Evolutionary conservation across 2,329 filamentous ascomycete genomes (phyloP).

Genomic region (Talaromyces sp.): DNA sequence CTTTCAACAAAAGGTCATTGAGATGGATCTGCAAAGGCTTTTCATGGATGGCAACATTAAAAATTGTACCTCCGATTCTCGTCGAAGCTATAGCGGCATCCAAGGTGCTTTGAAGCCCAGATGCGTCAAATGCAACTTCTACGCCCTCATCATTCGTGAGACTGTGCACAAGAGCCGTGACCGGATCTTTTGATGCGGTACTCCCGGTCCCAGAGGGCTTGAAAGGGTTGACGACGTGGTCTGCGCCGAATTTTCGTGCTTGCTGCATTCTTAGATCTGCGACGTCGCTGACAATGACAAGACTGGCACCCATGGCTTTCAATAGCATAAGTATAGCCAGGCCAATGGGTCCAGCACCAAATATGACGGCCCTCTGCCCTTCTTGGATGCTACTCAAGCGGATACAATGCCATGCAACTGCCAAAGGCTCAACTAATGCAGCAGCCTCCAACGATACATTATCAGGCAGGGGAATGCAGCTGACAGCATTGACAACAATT

Average conservation of each 20-base stretch:
- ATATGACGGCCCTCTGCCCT: conserved; percentile 51
- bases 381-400: conserved; percentile 46
- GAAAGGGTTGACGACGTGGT: conserved; percentile 53
- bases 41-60: conserved; percentile 65
- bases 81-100: conserved; percentile 48
- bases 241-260: conserved; percentile 54
- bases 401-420: conserved; percentile 63
- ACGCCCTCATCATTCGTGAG: conserved; percentile 38
- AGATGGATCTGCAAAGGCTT: conserved; percentile 52
- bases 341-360: conserved; percentile 62
- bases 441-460: conserved; percentile 21
- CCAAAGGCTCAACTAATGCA: conserved; percentile 60
- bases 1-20: conserved; percentile 48
- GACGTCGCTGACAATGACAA: conserved; percentile 58
- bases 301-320: conserved; percentile 49
- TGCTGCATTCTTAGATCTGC: conserved; percentile 50
- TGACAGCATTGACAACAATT: conserved; percentile 26
- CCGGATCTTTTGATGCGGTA: conserved; percentile 3
- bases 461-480: conserved; percentile 27
- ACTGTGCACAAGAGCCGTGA: not conserved
- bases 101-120: conserved; percentile 55
- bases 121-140: conserved; percentile 60
- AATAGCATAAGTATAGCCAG: conserved; percentile 59
- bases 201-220: conserved; percentile 43
- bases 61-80: conserved; percentile 53